Percentiles rank a stretch among this genome's conserved stretches.
phyloP scores from a whole-genome alignment of 169 alveolate genomes.

The Neospora caninum region DNA sequence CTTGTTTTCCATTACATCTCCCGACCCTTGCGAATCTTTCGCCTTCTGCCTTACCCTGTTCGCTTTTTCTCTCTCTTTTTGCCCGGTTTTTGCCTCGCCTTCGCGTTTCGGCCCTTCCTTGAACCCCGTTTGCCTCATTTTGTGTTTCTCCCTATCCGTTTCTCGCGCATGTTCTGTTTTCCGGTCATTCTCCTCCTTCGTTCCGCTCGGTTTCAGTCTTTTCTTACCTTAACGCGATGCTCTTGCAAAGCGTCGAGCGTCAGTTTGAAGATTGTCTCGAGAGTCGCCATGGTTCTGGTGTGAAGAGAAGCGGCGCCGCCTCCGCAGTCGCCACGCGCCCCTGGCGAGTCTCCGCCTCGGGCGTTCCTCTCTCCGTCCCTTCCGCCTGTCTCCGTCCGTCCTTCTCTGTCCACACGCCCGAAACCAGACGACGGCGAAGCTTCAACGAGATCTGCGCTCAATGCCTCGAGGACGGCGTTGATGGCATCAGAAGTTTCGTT shows the following conservation, averaged over 20 bases:
- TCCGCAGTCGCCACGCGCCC: neutral
- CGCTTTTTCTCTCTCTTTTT: neutral
- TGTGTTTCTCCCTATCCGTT: no score
- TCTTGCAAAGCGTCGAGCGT: neutral
- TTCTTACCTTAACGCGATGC: neutral
- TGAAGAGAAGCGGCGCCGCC: neutral
- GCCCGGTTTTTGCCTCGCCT: neutral
- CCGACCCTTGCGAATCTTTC: neutral
- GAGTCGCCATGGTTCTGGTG: neutral
- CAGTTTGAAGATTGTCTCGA: neutral
- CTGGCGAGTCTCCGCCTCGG: no score
- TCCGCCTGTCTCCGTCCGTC: neutral
- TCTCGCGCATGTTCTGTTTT: no score
- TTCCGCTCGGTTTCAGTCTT: no score
- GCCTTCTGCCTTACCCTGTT: neutral
- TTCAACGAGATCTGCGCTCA: neutral
- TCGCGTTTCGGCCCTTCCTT: no score
- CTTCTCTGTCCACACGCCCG: neutral
- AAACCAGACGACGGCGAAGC: neutral
- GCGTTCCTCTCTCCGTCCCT: neutral
- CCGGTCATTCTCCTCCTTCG: no score
- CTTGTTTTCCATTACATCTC: no score
- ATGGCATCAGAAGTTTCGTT: slow-evolving; percentile 2
- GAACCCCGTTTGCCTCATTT: no score
- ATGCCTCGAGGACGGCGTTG: neutral